Evolutionary conservation across 2,329 filamentous ascomycete species (phyloP).

Genomic region (Alternaria sp.): DNA sequence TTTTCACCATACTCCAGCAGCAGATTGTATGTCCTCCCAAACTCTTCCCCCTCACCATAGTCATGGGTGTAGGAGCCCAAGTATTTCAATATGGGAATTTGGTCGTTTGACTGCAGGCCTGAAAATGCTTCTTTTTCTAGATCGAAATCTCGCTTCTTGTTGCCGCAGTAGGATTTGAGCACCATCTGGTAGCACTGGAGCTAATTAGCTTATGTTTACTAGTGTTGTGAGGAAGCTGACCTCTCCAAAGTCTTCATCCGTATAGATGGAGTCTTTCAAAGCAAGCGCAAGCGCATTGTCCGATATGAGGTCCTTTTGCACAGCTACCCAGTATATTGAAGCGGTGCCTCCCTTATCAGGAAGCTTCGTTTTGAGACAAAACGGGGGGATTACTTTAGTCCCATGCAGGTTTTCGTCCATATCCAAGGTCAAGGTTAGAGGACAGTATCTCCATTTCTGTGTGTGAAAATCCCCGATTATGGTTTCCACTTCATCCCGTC

Average conservation of each 20-base stretch:
- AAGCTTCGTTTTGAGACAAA: not conserved
- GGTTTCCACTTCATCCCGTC: too few species aligned
- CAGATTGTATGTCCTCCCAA: constrained; percentile 32
- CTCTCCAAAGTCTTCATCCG: not conserved
- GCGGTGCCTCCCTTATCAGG: not conserved
- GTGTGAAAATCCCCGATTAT: not conserved
- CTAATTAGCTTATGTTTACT: too few species aligned
- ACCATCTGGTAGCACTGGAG: constrained; percentile 37
- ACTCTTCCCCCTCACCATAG: not conserved
- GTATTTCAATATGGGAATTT: constrained; percentile 39
- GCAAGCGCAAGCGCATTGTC: too few species aligned
- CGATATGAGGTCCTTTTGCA: not conserved
- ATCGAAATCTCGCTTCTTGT: constrained; percentile 29
- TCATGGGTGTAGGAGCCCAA: constrained; percentile 37
- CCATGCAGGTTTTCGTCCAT: not conserved
- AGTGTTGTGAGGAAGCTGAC: not conserved
- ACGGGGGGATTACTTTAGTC: not conserved
- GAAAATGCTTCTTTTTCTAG: constrained; percentile 43
- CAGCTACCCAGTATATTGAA: not conserved
- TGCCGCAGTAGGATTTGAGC: constrained; percentile 36
- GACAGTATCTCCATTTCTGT: not conserved
- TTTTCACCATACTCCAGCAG: constrained; percentile 49
- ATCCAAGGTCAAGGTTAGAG: not conserved
- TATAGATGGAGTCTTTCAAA: too few species aligned
- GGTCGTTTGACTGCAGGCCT: constrained; percentile 23